These are phyloP conservation scores for Aspergillus funiculosus DNA, from an alignment of 495 filamentous ascomycete species.

Conservation along the genomic window DNA sequence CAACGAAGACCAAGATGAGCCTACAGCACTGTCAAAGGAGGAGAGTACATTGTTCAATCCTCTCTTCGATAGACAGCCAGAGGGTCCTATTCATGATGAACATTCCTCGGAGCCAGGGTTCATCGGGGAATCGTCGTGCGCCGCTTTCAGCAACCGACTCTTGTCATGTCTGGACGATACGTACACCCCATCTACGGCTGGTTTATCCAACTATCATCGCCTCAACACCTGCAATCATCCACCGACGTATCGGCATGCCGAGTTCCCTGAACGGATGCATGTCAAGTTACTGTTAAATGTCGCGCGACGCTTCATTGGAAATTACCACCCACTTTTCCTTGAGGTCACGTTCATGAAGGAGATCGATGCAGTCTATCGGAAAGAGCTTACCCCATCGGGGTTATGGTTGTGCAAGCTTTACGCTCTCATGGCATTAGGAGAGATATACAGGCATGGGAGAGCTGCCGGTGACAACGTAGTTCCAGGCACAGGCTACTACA, in stretches of 20 bases:
- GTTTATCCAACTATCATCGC: constrained; percentile 11
- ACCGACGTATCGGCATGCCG: not conserved
- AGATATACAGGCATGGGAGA: constrained; percentile 7
- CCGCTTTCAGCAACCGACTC: constrained; percentile 11
- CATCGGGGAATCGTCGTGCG: constrained; percentile 13
- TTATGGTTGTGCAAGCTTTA: constrained; percentile 15
- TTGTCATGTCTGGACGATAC: constrained; percentile 11
- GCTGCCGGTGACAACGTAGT: constrained; percentile 8
- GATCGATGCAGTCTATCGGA: constrained; percentile 9
- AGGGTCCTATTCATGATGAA: not conserved
- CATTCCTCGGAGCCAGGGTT: constrained; percentile 9
- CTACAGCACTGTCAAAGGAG: constrained; percentile 9
- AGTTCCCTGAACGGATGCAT: constrained; percentile 12
- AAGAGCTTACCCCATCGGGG: not conserved
- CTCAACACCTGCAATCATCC: not conserved
- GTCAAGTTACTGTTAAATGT: constrained; percentile 10
- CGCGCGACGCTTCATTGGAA: constrained; percentile 11
- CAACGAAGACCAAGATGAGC: constrained; percentile 4
- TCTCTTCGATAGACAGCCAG: constrained; percentile 9
- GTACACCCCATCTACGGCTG: constrained; percentile 8
- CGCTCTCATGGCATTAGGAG: constrained; percentile 11
- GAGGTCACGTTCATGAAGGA: constrained; percentile 13
- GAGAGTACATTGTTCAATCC: constrained; percentile 11
- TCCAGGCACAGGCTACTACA: constrained; percentile 10
- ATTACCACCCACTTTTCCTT: constrained; percentile 13